These are phyloP conservation scores for Xanthoconium purpureum DNA, from an alignment of 768 basidiomycete genomes.

Conservation along the genomic window DNA sequence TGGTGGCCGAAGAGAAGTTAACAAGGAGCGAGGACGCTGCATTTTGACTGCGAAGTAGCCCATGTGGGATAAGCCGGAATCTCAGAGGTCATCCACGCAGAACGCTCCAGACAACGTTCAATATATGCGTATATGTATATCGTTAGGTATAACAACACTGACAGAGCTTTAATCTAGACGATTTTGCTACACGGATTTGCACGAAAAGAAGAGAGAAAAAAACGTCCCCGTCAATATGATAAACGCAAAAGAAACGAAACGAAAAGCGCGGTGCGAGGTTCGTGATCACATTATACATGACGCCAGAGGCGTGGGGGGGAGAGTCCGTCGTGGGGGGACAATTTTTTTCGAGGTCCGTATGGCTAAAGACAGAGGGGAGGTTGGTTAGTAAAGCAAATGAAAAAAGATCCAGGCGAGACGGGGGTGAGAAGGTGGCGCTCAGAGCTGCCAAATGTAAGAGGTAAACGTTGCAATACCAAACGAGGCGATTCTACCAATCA, in stretches of 20 bases:
- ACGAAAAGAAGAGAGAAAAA: not conserved
- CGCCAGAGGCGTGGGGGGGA: not conserved
- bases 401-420: conserved; percentile 7
- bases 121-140: too few species aligned
- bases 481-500: conserved; percentile 20
- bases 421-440: not conserved
- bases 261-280: not conserved
- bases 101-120: too few species aligned
- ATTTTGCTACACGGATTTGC: conserved; percentile 7
- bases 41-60: too few species aligned
- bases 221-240: conserved; percentile 6
- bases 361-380: conserved; percentile 1
- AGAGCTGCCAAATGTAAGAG: conserved; percentile 4
- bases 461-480: conserved; percentile 7
- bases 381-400: conserved; percentile 4
- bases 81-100: too few species aligned
- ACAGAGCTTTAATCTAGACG: not conserved
- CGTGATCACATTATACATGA: not conserved
- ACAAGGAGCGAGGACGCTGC: too few species aligned
- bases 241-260: not conserved
- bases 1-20: too few species aligned
- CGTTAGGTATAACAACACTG: too few species aligned
- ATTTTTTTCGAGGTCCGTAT: not conserved
- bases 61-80: too few species aligned
- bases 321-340: not conserved